phyloP scores from a whole-genome alignment of 2,329 filamentous ascomycete genomes.

The Phialophora verrucosa region DNA sequence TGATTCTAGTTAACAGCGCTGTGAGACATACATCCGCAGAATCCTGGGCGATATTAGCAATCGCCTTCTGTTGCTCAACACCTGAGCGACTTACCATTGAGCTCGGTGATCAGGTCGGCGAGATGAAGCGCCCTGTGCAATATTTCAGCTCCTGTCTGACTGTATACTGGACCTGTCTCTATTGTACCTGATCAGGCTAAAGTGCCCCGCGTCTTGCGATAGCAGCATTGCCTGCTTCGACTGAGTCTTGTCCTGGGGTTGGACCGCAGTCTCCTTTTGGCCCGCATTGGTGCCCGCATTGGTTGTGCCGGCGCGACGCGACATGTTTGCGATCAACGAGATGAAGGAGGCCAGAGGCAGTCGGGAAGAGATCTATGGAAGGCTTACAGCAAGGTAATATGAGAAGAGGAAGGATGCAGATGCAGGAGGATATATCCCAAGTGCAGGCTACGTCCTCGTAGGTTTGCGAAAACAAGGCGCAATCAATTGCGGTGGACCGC shows the following conservation, averaged over 20 bases:
- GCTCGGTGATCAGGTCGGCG: constrained; percentile 57
- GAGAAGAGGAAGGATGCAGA: not conserved
- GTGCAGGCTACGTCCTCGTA: not conserved
- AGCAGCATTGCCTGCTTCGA: constrained; percentile 58
- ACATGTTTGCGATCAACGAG: not conserved
- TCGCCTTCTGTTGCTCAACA: not conserved
- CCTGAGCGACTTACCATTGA: constrained; percentile 50
- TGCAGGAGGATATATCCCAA: not conserved
- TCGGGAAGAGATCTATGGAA: not conserved
- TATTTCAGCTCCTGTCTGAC: not conserved
- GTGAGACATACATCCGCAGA: constrained; percentile 54
- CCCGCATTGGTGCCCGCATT: constrained; percentile 29
- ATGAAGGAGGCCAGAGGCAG: not conserved
- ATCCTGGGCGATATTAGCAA: constrained; percentile 45
- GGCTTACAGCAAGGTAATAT: not conserved
- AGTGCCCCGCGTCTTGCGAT: constrained; percentile 55
- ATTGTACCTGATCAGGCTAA: constrained; percentile 56
- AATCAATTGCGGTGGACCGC: not conserved
- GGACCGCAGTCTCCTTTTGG: constrained; percentile 27
- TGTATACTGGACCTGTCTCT: not conserved
- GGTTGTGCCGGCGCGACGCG: not conserved
- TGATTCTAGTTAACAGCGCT: not conserved
- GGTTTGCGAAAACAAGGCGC: not conserved
- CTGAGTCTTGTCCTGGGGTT: constrained; percentile 46
- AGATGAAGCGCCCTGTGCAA: constrained; percentile 53